phyloP scores from a whole-genome alignment of 768 basidiomycete genomes.

The Suillus plorans region DNA sequence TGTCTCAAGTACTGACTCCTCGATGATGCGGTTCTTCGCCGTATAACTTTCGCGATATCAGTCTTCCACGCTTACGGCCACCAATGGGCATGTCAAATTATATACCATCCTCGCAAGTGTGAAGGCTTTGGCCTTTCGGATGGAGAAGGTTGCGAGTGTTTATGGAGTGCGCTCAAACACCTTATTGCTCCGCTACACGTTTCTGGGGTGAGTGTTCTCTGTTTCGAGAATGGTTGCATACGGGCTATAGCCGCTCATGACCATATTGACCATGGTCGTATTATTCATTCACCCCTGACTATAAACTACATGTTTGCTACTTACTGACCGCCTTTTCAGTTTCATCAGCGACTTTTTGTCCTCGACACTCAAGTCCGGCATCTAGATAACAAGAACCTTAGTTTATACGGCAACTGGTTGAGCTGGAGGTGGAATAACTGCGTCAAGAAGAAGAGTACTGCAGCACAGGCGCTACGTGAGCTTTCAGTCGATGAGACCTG shows the following conservation, averaged over 20 bases:
- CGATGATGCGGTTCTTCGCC: background rate
- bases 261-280: background rate
- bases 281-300: background rate
- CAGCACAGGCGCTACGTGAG: background rate
- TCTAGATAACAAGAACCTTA: slow-evolving; percentile 11
- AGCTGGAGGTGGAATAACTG: slow-evolving; percentile 7
- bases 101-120: slow-evolving; percentile 8
- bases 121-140: slow-evolving; percentile 24
- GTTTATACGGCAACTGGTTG: slow-evolving; percentile 17
- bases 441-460: slow-evolving; percentile 7
- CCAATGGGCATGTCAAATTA: slow-evolving; percentile 10
- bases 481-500: background rate
- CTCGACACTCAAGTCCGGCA: slow-evolving; percentile 27
- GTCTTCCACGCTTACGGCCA: slow-evolving; percentile 8
- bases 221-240: background rate
- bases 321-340: slow-evolving; percentile 14
- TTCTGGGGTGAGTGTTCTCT: slow-evolving; percentile 18
- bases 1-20: slow-evolving; percentile 9
- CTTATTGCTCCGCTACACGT: slow-evolving; percentile 20
- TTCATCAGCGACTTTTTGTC: slow-evolving; percentile 27
- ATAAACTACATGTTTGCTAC: slow-evolving; percentile 15
- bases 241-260: slow-evolving; percentile 11
- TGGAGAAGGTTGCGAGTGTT: slow-evolving; percentile 29
- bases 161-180: slow-evolving; percentile 24
- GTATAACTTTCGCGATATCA: slow-evolving; percentile 2